Evolutionary conservation across 352 stramenopile genomes (phyloP).

Genomic region (Phytophthora brassicae): DNA sequence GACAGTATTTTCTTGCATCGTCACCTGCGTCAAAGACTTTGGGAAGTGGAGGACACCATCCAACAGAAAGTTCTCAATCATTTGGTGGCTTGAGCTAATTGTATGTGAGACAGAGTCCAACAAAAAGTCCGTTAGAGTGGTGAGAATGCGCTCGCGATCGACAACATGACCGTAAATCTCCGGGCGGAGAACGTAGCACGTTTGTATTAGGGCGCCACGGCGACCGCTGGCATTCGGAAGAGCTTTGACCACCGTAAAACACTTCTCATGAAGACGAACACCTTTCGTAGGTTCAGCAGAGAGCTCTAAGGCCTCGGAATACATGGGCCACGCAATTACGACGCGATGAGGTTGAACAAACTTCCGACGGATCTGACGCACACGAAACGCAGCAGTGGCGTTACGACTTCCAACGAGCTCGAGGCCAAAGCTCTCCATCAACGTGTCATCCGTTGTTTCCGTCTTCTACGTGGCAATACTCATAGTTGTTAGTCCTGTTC

Average conservation of each 20-base stretch:
- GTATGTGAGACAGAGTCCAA: conserved; percentile 57
- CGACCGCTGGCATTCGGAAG: conserved; percentile 36
- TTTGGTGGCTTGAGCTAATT: conserved; percentile 69
- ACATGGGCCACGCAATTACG: conserved; percentile 60
- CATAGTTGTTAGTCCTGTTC: conserved; percentile 13
- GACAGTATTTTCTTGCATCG: conserved; percentile 8
- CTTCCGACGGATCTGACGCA: conserved; percentile 55
- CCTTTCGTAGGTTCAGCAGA: conserved; percentile 54
- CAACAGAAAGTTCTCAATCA: conserved; percentile 73
- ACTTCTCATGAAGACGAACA: conserved; percentile 55
- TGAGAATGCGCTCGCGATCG: conserved; percentile 65
- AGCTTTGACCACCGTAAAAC: conserved; percentile 65
- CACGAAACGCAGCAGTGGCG: conserved; percentile 48
- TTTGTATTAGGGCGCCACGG: conserved; percentile 63
- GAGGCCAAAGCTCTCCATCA: conserved; percentile 58
- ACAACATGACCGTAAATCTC: conserved; percentile 63
- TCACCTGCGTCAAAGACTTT: conserved; percentile 19
- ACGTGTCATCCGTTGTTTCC: conserved; percentile 45
- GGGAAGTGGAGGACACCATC: conserved; percentile 35
- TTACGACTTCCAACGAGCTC: conserved; percentile 53
- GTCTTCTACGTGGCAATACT: conserved; percentile 38
- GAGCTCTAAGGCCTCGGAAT: conserved; percentile 53
- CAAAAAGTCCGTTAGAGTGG: conserved; percentile 68
- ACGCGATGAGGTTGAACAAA: conserved; percentile 55
- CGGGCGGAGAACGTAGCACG: conserved; percentile 66